Percentiles rank a stretch among this genome's conserved stretches.
Conservation (phyloP, 2,329 filamentous ascomycete genomes). For the Sphaerulina vaccinii region DNA sequence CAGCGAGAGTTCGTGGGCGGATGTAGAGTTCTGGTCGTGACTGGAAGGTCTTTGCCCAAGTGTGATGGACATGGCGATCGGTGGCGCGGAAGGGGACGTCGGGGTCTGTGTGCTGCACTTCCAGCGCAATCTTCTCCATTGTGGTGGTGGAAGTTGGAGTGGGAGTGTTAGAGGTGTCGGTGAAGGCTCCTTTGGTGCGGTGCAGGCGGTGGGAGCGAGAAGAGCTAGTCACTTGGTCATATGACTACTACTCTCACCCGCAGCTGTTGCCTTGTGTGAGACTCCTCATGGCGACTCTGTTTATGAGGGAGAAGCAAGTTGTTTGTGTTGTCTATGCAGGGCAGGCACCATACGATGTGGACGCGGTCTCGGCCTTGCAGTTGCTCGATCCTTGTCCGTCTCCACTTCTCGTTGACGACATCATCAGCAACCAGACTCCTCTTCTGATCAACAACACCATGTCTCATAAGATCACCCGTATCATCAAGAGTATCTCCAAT, state of each 20-base stretch:
- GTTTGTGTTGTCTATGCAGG: too few species aligned
- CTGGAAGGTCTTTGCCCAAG: constrained; percentile 92
- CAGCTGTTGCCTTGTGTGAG: constrained; percentile 3
- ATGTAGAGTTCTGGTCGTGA: constrained; percentile 89
- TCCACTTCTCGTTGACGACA: too few species aligned
- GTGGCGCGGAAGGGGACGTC: constrained; percentile 73
- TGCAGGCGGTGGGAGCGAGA: too few species aligned
- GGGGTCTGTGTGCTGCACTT: constrained; percentile 60
- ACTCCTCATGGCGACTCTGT: background rate
- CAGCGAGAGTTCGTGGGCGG: constrained; percentile 72
- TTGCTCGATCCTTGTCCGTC: too few species aligned
- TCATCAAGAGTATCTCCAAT: too few species aligned
- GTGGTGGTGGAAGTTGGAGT: constrained; percentile 1
- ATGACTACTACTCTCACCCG: constrained; percentile 2
- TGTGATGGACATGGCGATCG: constrained; percentile 73
- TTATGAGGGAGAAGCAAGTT: background rate
- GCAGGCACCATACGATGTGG: too few species aligned
- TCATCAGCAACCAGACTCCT: too few species aligned
- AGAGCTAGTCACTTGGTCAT: constrained; percentile 5
- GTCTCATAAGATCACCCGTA: too few species aligned
- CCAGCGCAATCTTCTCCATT: constrained; percentile 34
- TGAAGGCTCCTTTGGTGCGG: too few species aligned
- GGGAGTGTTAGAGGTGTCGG: too few species aligned
- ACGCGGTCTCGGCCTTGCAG: too few species aligned
- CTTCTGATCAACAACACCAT: too few species aligned